These are phyloP conservation scores for Hebeloma cylindrosporum DNA, from an alignment of 768 basidiomycete species.

Conservation along the genomic window DNA sequence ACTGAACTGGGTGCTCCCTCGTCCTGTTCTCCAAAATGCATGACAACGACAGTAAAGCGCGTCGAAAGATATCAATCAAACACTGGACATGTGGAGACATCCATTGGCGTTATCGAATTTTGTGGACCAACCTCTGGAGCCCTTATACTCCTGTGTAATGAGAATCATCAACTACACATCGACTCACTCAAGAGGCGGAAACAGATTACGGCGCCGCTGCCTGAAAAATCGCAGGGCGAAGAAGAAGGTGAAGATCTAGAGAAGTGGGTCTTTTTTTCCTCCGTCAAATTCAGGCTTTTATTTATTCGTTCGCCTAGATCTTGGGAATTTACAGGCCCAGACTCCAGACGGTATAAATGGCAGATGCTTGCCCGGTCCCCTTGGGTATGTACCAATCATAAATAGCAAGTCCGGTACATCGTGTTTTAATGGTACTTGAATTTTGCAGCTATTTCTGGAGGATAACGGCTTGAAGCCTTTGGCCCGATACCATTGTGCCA, in stretches of 20 bases:
- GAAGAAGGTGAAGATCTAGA: conserved; percentile 16
- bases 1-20: conserved; percentile 1
- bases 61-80: conserved; percentile 26
- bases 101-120: conserved; percentile 33
- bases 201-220: background rate
- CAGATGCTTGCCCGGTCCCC: conserved; percentile 38
- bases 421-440: too few species aligned
- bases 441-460: conserved; percentile 31
- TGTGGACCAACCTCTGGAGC: conserved; percentile 20
- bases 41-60: conserved; percentile 30
- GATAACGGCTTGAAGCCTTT: conserved; percentile 26
- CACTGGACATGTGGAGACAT: conserved; percentile 32
- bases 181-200: background rate
- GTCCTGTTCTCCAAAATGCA: conserved; percentile 10
- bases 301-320: conserved; percentile 21
- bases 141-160: conserved; percentile 23
- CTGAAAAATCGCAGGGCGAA: conserved; percentile 2
- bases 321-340: conserved; percentile 38
- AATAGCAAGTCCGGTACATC: background rate
- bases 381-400: conserved; percentile 25
- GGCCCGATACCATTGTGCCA: conserved; percentile 36
- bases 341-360: conserved; percentile 36
- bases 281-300: background rate
- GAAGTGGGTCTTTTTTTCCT: conserved; percentile 19
- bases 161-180: conserved; percentile 16